phyloP scores from a whole-genome alignment of 2,329 filamentous ascomycete species.

The Diplodia scrobiculata region DNA sequence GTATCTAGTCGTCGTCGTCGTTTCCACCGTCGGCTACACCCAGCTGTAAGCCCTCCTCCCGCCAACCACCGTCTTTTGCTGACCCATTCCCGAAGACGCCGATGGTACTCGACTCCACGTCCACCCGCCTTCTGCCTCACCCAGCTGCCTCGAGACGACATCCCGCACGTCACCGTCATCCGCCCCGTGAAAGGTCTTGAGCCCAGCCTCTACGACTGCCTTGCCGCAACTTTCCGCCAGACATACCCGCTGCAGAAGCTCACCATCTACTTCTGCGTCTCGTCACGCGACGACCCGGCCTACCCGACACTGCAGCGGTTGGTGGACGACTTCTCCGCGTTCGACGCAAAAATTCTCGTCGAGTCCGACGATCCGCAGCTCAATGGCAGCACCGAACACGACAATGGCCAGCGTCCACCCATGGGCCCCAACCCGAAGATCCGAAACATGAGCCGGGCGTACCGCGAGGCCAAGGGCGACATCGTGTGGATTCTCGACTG shows the following conservation, averaged over 20 bases:
- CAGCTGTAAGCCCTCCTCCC: conserved; percentile 54
- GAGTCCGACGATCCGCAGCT: conserved; percentile 79
- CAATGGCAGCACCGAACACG: conserved; percentile 52
- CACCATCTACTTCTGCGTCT: conserved; percentile 80
- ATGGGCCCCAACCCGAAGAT: conserved; percentile 98
- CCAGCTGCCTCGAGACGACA: conserved; percentile 45
- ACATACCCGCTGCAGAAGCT: conserved; percentile 75
- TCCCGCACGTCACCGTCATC: conserved; percentile 86
- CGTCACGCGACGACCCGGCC: conserved; percentile 72
- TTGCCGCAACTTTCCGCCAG: conserved; percentile 81
- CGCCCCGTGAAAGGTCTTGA: conserved; percentile 92
- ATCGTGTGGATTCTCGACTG: conserved; percentile 95
- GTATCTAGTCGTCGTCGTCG: conserved; percentile 58
- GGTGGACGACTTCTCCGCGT: conserved; percentile 69
- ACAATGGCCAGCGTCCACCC: conserved; percentile 48
- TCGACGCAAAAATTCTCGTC: conserved; percentile 72
- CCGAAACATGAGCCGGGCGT: conserved; percentile 90
- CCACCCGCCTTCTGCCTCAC: conserved; percentile 48
- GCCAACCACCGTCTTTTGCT: conserved; percentile 15
- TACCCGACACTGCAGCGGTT: conserved; percentile 72
- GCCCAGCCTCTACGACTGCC: conserved; percentile 85
- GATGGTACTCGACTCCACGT: conserved; percentile 55
- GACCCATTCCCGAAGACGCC: conserved; percentile 49
- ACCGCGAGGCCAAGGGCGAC: conserved; percentile 82
- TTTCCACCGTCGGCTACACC: conserved; percentile 61